These are phyloP conservation scores for Cymbopogon citratus DNA, from an alignment of 176 grass and related monocot genomes.

Conservation along the genomic window DNA sequence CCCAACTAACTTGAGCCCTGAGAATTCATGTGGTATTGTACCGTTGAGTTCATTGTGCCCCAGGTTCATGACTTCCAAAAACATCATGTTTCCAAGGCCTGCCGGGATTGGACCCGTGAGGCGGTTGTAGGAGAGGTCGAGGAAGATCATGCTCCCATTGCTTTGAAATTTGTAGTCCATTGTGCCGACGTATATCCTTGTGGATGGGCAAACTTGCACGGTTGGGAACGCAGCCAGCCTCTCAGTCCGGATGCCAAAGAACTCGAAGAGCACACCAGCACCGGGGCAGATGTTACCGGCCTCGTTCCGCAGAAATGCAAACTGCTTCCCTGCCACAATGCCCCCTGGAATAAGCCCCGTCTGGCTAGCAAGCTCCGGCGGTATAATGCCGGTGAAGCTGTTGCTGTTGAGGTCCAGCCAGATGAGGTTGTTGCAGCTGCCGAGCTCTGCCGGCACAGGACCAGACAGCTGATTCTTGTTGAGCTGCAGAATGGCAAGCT, in stretches of 20 bases:
- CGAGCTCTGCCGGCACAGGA: slow-evolving; percentile 54
- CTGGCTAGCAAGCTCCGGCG: slow-evolving; percentile 49
- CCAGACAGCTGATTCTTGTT: slow-evolving; percentile 71
- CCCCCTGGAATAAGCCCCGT: slow-evolving; percentile 67
- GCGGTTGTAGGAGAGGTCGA: slow-evolving; percentile 86
- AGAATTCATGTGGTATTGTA: slow-evolving; percentile 54
- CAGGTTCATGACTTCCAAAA: slow-evolving; percentile 76
- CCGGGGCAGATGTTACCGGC: slow-evolving; percentile 88
- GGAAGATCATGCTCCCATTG: slow-evolving; percentile 97
- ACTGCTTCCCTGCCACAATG: slow-evolving; percentile 83
- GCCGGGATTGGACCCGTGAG: slow-evolving; percentile 52
- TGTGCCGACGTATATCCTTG: slow-evolving; percentile 77
- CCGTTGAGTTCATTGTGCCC: slow-evolving; percentile 74
- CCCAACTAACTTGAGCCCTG: slow-evolving; percentile 42
- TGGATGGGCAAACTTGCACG: slow-evolving; percentile 61
- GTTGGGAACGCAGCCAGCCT: slow-evolving; percentile 55
- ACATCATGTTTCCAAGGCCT: slow-evolving; percentile 62
- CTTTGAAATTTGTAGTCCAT: slow-evolving; percentile 55
- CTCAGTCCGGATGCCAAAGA: slow-evolving; percentile 74
- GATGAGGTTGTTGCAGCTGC: slow-evolving; percentile 78
- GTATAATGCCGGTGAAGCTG: slow-evolving; percentile 54
- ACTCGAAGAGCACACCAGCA: slow-evolving; percentile 92
- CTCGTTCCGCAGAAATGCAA: slow-evolving; percentile 84
- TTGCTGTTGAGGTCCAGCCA: slow-evolving; percentile 96
- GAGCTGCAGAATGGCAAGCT: slow-evolving; percentile 83